Evolutionary conservation across 2,329 filamentous ascomycete species (phyloP).

Genomic region (Acarospora socialis): DNA sequence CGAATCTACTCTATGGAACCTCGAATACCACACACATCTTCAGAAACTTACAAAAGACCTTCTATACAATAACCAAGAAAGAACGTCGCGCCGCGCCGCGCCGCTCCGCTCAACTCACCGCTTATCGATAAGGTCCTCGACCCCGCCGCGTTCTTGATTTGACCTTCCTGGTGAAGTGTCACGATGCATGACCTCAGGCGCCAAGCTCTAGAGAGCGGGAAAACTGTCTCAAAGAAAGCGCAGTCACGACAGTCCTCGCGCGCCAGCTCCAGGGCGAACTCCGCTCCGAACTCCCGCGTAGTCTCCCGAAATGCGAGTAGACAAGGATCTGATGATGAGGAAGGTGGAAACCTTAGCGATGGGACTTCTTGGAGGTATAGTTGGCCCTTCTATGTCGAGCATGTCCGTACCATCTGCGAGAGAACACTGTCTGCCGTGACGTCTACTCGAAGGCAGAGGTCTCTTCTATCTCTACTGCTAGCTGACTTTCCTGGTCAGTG

Average conservation of each 20-base stretch:
- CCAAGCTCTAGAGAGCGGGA: slow-evolving; percentile 49
- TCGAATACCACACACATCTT: too few relatives aligned
- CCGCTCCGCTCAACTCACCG: too few relatives aligned
- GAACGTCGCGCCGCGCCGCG: too few relatives aligned
- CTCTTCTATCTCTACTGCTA: slow-evolving; percentile 9
- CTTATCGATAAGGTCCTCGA: too few relatives aligned
- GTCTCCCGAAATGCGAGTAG: slow-evolving; percentile 41
- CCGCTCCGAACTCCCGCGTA: slow-evolving; percentile 36
- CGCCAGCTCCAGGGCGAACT: slow-evolving; percentile 37
- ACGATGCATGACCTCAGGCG: slow-evolving; percentile 37
- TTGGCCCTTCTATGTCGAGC: slow-evolving; percentile 3
- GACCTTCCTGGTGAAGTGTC: too few relatives aligned
- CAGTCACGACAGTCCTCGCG: slow-evolving; percentile 40
- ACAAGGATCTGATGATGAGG: slow-evolving; percentile 45
- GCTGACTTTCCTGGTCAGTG: slow-evolving; percentile 25
- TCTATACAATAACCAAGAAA: too few relatives aligned
- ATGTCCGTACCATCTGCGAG: too few relatives aligned
- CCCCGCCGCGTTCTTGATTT: too few relatives aligned
- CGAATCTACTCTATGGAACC: too few relatives aligned
- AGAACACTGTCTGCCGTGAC: slow-evolving; percentile 30
- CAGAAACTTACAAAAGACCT: too few relatives aligned
- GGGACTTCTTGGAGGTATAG: slow-evolving; percentile 43
- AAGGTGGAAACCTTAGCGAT: slow-evolving; percentile 40
- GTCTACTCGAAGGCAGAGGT: slow-evolving; percentile 2
- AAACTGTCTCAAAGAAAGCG: slow-evolving; percentile 50